Base-by-base conservation (phyloP, 768 basidiomycete species). In the Naematelia encephala region DNA sequence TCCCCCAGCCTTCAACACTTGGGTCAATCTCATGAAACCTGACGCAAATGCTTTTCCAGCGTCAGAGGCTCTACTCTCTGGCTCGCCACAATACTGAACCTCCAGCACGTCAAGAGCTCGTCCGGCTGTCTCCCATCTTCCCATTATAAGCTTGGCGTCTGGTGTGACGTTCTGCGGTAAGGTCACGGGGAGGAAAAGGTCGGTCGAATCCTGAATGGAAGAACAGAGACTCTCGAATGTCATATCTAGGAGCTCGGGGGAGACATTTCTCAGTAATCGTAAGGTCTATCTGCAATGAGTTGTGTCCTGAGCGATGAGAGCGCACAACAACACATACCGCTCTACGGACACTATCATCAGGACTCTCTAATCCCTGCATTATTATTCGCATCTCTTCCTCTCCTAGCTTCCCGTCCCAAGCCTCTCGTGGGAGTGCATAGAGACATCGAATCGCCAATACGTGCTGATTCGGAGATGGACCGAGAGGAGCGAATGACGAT, bases 331-430 rank as follows among this genome's bases (percentile, higher is more conserved):
- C 22, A 60, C 68, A 50, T 29, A 73, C 71, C 19, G 46, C 34
- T 54, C 56, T 43, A 12, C 72, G 61, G 16, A 71, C 56, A 22
- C 54, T 66, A 45, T 61, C 54, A 56, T 74, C 72, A 11, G 39
- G 29, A 53, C 61, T 62, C 39, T 71, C 59, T 21, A 71, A 49
- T 2, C 72, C 72, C 27, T 63, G 53, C 69, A 74, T 69, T 25
- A 74, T 56, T 10, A 59, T 49, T 1, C 59, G 48, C 72, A 74
- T 74, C 46, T 71, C 67, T 3, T 2, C 30, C 29, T 69, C 66
- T 2, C 58, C 69, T 14, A 74, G 30, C 25, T 26, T 46, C 2
- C 56, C 62, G 30, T 66, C 69, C 69, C 67, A 69, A 3, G 25
- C 1, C 2, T 45, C 30, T 16, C 22, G 27, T 4, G 65, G 65